phyloP scores from a whole-genome alignment of 495 filamentous ascomycete genomes.

The Daldinia childiae region DNA sequence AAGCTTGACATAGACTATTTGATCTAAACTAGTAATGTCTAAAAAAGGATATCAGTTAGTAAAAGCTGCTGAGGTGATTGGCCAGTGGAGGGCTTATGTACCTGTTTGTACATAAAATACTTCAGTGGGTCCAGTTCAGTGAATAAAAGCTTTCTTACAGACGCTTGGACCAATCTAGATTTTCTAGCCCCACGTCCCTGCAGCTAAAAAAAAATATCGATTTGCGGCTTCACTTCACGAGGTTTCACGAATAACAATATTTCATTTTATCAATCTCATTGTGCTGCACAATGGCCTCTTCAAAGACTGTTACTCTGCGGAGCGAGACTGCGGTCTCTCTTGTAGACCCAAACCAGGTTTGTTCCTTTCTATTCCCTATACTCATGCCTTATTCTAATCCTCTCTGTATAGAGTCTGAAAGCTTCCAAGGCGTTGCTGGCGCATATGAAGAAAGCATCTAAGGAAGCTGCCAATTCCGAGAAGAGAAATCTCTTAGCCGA shows the following conservation, averaged over 20 bases:
- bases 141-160: conserved; percentile 7
- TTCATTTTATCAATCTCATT: conserved; percentile 18
- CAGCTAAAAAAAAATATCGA: conserved; percentile 24
- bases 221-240: conserved; percentile 12
- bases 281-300: conserved; percentile 39
- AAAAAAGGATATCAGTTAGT: conserved; percentile 11
- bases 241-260: conserved; percentile 1
- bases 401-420: conserved; percentile 67
- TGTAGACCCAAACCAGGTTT: conserved; percentile 57
- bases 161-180: conserved; percentile 28
- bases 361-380: conserved; percentile 19
- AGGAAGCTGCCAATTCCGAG: conserved; percentile 63
- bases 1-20: not conserved
- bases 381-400: conserved; percentile 8
- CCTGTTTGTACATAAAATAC: not conserved
- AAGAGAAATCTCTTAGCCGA: conserved; percentile 78
- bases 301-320: conserved; percentile 41
- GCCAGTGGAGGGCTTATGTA: not conserved
- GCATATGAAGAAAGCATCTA: conserved; percentile 76
- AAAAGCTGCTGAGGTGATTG: conserved; percentile 15
- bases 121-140: not conserved
- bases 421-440: conserved; percentile 82
- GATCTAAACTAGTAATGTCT: not conserved
- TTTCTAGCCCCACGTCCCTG: conserved; percentile 14
- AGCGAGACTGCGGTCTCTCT: conserved; percentile 49